Conservation (phyloP, 2,329 filamentous ascomycete species). For the Aureobasidium subglaciale region DNA sequence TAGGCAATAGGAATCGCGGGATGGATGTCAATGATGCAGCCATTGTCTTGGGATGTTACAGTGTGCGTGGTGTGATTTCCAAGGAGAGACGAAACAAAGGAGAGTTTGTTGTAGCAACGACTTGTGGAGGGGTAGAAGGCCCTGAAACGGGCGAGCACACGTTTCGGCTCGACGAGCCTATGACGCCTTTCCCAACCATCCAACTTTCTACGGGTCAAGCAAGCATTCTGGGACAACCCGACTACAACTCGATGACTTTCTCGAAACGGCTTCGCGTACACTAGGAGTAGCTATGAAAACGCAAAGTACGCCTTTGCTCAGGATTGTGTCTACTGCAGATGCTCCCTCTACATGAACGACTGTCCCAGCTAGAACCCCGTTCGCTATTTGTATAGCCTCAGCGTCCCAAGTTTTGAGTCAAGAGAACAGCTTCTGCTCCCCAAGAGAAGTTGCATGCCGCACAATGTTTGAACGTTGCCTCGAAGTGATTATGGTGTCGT, state of each 20-base stretch:
- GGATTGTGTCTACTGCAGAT: no score
- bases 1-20: conserved; percentile 34
- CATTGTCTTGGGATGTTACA: conserved; percentile 1
- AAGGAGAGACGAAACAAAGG: conserved; percentile 13
- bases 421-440: no score
- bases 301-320: no score
- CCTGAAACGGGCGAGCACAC: conserved; percentile 11
- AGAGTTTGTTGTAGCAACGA: conserved; percentile 14
- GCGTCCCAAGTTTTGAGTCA: no score
- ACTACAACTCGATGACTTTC: not conserved
- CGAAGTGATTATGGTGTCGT: no score
- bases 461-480: no score
- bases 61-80: not conserved
- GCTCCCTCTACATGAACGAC: no score
- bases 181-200: not conserved
- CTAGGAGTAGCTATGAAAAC: no score
- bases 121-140: not conserved
- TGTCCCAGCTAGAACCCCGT: no score
- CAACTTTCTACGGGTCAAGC: not conserved
- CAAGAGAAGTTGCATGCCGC: no score
- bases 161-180: not conserved
- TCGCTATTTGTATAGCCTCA: no score
- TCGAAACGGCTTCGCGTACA: no score
- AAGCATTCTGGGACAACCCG: not conserved
- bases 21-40: conserved; percentile 21